Percentiles rank a stretch among this genome's conserved stretches.
Conservation (phyloP, 768 basidiomycete genomes). For the Suillus subaureus region DNA sequence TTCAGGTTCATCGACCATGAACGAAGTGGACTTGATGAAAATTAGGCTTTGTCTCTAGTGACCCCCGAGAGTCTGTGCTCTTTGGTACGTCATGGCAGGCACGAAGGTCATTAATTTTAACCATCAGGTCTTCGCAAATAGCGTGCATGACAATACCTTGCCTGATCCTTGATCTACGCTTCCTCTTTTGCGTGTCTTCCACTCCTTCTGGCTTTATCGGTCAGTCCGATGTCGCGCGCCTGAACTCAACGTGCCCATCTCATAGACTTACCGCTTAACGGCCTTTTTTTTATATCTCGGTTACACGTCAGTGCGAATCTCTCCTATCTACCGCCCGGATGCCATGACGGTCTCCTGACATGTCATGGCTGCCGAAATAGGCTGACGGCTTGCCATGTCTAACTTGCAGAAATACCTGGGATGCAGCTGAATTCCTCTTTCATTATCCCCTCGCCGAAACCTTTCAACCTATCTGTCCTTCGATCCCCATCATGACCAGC, state of each 20-base stretch:
- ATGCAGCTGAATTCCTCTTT: constrained; percentile 2
- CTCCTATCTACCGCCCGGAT: constrained; percentile 20
- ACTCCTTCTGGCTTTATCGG: constrained; percentile 12
- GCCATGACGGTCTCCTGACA: constrained; percentile 20
- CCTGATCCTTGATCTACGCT: constrained; percentile 17
- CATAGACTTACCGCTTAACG: constrained; percentile 14
- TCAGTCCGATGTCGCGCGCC: constrained; percentile 14
- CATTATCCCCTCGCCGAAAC: constrained; percentile 9
- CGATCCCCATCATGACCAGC: constrained; percentile 35
- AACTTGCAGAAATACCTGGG: constrained; percentile 27
- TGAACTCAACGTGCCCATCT: constrained; percentile 19
- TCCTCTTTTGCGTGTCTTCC: constrained; percentile 21
- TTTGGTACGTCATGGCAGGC: constrained; percentile 33
- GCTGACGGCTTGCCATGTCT: constrained; percentile 15
- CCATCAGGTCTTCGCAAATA: constrained; percentile 14
- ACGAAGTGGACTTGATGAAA: constrained; percentile 12
- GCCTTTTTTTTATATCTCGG: constrained; percentile 21
- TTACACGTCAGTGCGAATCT: constrained; percentile 18
- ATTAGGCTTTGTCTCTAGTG: constrained; percentile 28
- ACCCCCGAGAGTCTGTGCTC: constrained; percentile 13
- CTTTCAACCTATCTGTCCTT: constrained; percentile 15
- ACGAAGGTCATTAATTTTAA: constrained; percentile 14
- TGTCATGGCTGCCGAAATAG: constrained; percentile 26
- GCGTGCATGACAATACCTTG: constrained; percentile 14
- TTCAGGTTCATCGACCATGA: constrained; percentile 14